These are phyloP conservation scores for Solanum acaule DNA, from an alignment of 257 asterid genomes.

Conservation along the genomic window DNA sequence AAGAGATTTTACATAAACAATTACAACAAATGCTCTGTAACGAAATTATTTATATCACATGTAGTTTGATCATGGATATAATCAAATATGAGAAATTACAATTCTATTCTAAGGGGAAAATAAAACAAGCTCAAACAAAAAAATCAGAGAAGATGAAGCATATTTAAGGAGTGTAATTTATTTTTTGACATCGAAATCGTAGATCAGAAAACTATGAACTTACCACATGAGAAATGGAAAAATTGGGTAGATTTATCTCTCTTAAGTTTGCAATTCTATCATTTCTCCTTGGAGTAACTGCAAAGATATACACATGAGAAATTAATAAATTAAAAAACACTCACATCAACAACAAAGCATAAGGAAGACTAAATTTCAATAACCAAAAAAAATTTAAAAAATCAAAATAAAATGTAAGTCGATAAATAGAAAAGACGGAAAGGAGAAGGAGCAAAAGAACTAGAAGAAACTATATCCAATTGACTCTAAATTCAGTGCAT, in stretches of 20 bases:
- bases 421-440: background rate
- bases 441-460: background rate
- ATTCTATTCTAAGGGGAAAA: too few species aligned
- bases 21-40: background rate
- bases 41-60: background rate
- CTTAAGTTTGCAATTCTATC: background rate
- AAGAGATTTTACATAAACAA: background rate
- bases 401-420: too few species aligned
- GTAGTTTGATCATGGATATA: background rate
- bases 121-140: background rate
- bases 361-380: background rate
- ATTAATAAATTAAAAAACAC: background rate
- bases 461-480: too few species aligned
- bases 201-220: background rate
- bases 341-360: background rate
- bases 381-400: too few species aligned
- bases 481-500: background rate
- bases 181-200: background rate
- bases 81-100: background rate
- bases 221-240: background rate
- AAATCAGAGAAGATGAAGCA: background rate
- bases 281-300: background rate
- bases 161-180: too few species aligned
- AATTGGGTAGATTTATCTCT: background rate
- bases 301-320: background rate